Base-by-base conservation (phyloP, 1,284 basidiomycete genomes). In the Ceratobasidium sp. region DNA sequence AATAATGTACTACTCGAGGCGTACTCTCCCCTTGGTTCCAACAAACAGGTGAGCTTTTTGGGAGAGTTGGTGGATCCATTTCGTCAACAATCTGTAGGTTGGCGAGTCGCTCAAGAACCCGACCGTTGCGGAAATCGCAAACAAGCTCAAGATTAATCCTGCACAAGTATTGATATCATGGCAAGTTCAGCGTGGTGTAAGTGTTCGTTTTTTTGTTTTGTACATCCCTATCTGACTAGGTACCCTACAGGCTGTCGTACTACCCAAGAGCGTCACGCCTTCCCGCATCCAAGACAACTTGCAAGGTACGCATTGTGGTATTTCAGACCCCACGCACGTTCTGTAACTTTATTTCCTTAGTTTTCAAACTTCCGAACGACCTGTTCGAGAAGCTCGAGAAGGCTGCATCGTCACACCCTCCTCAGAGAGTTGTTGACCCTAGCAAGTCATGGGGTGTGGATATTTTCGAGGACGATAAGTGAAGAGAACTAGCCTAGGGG, bases 101-200 rank as follows among this genome's bases (percentile, higher is more conserved):
- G 67, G 67, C 12, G 55, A 59, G 48, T 58, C 67, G 16, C 67
- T 70, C 43, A 70, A 70, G 41, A 70, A 70, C 41, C 64, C 72
- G 6, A 55, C 50, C 5, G 72, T 92, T 36, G 84, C 85, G 76
- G 79, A 84, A 62, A 86, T 91, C 71, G 89, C 91, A 41, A 79
- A 85, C 73, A 84, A 89, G 76, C 84, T 92, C 75, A 84, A 84
- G 14, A 88, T 92, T 64, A 91, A 89, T 8, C 90, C 91, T 41
- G 90, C 91, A n/a, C 91, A 92, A 79, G 89, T 89, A 41, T 82
- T 92, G 59, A 87, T 93, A 77, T 91, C 89, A 9, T 94, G 92
- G 92, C 88, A 91, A 77, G 84, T 92, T 59, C 90, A 92, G 80
- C 87, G 91, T 50, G 91, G 92, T 16, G 89, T 92, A 78, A 58